Percentiles rank a stretch among this genome's conserved stretches.
phyloP scores from a whole-genome alignment of 2,329 filamentous ascomycete species.

The Monilinia fructigena region DNA sequence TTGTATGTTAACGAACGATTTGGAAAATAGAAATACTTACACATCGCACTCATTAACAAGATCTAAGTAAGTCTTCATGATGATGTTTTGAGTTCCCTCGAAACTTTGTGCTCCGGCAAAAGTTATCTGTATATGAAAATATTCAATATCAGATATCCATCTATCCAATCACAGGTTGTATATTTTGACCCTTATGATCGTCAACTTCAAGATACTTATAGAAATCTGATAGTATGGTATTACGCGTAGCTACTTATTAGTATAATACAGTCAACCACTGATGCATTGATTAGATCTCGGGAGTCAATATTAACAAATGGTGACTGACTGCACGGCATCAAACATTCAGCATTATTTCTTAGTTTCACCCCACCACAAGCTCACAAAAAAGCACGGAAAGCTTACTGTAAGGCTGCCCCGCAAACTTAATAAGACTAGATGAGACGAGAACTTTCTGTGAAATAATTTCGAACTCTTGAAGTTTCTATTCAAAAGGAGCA shows the following conservation, averaged over 20 bases:
- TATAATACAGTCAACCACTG: too few relatives aligned
- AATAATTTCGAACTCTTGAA: background rate
- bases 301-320: too few relatives aligned
- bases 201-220: background rate
- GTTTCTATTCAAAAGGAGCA: background rate
- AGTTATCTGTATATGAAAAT: too few relatives aligned
- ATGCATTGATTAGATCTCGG: too few relatives aligned
- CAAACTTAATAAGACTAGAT: constrained; percentile 8
- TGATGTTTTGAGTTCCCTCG: background rate
- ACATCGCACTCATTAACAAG: constrained; percentile 54
- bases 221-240: background rate
- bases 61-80: constrained; percentile 48
- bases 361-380: background rate
- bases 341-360: background rate
- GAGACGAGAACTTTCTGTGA: constrained; percentile 10
- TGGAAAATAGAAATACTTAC: constrained; percentile 43
- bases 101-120: background rate
- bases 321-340: too few relatives aligned
- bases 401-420: too few relatives aligned
- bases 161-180: background rate
- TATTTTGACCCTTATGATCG: background rate
- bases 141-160: too few relatives aligned
- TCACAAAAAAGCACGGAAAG: too few relatives aligned
- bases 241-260: too few relatives aligned
- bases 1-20: background rate